These are phyloP conservation scores for Clarireedia monteithiana DNA, from an alignment of 2,329 filamentous ascomycete genomes.

Conservation along the genomic window DNA sequence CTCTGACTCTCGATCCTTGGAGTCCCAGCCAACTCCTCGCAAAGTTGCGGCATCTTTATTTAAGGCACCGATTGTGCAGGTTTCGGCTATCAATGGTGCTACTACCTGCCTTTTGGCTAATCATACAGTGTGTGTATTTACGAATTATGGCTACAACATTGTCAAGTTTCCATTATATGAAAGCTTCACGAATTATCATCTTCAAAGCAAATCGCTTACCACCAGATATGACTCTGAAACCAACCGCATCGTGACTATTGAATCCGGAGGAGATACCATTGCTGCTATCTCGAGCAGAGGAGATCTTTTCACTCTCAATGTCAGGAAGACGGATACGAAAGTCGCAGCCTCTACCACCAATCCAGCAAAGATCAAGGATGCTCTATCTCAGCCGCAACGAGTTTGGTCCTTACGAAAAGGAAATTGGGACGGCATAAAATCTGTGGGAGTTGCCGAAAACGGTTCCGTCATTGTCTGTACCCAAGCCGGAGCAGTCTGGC, in stretches of 20 bases:
- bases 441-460: conserved; percentile 84
- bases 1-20: conserved; percentile 84
- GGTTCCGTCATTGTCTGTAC: conserved; percentile 94
- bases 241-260: conserved; percentile 67
- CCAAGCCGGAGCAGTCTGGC: conserved; percentile 87
- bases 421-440: conserved; percentile 62
- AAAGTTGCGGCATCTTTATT: conserved; percentile 85
- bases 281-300: conserved; percentile 78
- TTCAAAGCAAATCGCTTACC: conserved; percentile 57
- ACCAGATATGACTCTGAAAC: conserved; percentile 56
- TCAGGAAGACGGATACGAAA: conserved; percentile 59
- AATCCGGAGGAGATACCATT: conserved; percentile 83
- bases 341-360: conserved; percentile 73
- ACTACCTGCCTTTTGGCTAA: conserved; percentile 81
- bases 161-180: conserved; percentile 72
- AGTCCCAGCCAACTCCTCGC: conserved; percentile 72
- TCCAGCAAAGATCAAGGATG: conserved; percentile 79
- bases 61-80: conserved; percentile 61
- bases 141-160: conserved; percentile 92
- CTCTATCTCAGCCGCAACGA: conserved; percentile 68
- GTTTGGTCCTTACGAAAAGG: conserved; percentile 82
- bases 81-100: conserved; percentile 83
- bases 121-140: conserved; percentile 86
- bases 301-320: conserved; percentile 78
- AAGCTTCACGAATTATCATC: conserved; percentile 60